Conservation (phyloP, 345 rosid genomes). For the Eucalyptus sp. region DNA sequence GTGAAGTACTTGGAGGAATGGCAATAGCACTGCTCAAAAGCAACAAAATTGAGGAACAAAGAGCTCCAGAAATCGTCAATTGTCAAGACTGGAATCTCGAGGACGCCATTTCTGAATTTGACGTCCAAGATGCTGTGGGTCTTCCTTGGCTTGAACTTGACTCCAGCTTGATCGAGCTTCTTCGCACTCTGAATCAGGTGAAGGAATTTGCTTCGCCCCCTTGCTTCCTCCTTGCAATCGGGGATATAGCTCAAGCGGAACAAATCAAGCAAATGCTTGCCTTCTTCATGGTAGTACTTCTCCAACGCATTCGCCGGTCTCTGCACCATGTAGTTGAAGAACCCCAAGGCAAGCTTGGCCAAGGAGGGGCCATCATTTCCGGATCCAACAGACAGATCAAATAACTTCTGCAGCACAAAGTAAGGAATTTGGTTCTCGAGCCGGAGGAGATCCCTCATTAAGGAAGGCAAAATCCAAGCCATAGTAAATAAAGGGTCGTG, state of each 20-base stretch:
- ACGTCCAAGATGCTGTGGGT: conserved; percentile 33
- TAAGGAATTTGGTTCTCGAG: conserved; percentile 64
- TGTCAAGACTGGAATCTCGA: conserved; percentile 30
- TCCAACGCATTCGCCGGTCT: conserved; percentile 18
- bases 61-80: conserved; percentile 27
- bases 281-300: conserved; percentile 3
- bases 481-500: conserved; percentile 59
- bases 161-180: conserved; percentile 46
- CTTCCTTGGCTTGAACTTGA: conserved; percentile 19
- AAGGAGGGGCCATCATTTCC: conserved; percentile 17
- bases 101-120: conserved; percentile 18
- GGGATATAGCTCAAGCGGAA: conserved; percentile 39
- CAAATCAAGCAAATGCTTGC: conserved; percentile 62
- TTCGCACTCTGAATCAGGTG: conserved; percentile 44
- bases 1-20: conserved; percentile 37
- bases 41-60: conserved; percentile 37
- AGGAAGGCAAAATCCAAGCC: conserved; percentile 65
- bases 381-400: conserved; percentile 21
- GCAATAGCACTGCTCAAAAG: conserved; percentile 39
- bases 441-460: conserved; percentile 49
- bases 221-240: neutral
- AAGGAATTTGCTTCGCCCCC: neutral
- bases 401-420: conserved; percentile 45
- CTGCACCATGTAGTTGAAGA: conserved; percentile 46
- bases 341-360: conserved; percentile 30